Evolutionary conservation across 2,329 filamentous ascomycete species (phyloP), one percentile per base, ranked within the genome.

Genomic region (Verticillium isaacii): DNA sequence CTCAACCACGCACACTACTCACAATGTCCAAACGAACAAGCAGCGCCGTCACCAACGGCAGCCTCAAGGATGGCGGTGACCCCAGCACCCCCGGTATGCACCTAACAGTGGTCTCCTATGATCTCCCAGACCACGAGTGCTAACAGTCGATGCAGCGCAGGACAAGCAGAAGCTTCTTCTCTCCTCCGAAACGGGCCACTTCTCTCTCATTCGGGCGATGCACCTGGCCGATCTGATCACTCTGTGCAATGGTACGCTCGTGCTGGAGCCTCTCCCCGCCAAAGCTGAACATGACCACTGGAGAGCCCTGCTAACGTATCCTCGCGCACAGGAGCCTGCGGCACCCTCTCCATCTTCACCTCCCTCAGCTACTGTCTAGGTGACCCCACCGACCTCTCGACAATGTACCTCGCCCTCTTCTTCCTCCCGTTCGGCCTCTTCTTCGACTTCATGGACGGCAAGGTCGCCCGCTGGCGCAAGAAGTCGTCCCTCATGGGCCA

Each of bases 401-500:
- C 92, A 69, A 80, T 97, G 60, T 98, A 91, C 85, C 79, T 89
- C 37, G 93, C 95, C 2, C 86, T 99, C 57, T 86, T 81, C 5
- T 92, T 97, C 76, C 90, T 98, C 76, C 94, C 94, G 0, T 91
- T 97, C 63, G 93, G 93, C 5, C 82, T 98, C 14, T 97, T 98
- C 81, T 98, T 98, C 75, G 95, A 99, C 77, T 96, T 97, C 73
- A 92, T 98, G 84, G 95, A 99, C 75, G 95, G 95, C 72, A 95
- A 93, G 74, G 93, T 99, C 61, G 95, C 95, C 66, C 85, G 95
- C 67, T 98, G 95, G 95, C 88, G 95, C 74, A 90, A 92, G 79
- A 99, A 97, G 88, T 95, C 92, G 71, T 96, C 91, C 70, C 82
- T 99, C 73, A 98, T 99, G 94, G 95, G 95, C 14, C 94, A 97